These are phyloP conservation scores for Gracilaria gracilis DNA, from an alignment of 23 red algal genomes.

Conservation along the genomic window DNA sequence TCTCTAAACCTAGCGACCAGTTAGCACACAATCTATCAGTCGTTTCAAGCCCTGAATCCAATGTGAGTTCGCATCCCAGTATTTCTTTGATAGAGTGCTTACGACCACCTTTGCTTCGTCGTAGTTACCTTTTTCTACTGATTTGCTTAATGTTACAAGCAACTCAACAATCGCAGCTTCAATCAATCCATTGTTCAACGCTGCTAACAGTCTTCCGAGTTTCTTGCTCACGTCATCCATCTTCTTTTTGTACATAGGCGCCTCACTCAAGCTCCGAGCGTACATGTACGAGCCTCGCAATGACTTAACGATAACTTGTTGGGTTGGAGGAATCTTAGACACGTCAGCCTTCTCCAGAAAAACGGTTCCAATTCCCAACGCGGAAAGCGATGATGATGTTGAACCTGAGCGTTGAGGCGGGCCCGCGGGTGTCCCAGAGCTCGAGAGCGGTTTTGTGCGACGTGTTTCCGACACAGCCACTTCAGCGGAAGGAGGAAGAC, in stretches of 20 bases:
- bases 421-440: conserved; percentile 59
- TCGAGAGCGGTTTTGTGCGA: conserved; percentile 52
- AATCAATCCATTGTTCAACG: conserved; percentile 71
- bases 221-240: conserved; percentile 95
- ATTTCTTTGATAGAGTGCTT: conserved; percentile 70
- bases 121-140: conserved; percentile 79
- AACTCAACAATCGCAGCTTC: conserved; percentile 56
- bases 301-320: conserved; percentile 69
- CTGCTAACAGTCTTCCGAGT: conserved; percentile 76
- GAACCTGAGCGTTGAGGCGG: conserved; percentile 52
- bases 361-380: conserved; percentile 49
- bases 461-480: conserved; percentile 58
- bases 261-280: conserved; percentile 53
- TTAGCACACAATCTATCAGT: conserved; percentile 72
- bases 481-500: conserved; percentile 66
- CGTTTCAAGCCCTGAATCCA: conserved; percentile 82
- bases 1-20: conserved; percentile 59
- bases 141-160: conserved; percentile 60
- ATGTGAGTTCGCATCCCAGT: conserved; percentile 77
- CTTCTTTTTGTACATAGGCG: conserved; percentile 78
- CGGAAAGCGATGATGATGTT: conserved; percentile 68
- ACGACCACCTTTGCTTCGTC: conserved; percentile 56
- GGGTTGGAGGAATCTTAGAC: conserved; percentile 64
- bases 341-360: conserved; percentile 89
- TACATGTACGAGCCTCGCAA: conserved; percentile 77